Percentiles rank a stretch among this genome's conserved stretches.
These are phyloP conservation scores for Russula lepida DNA, from an alignment of 768 basidiomycete species.

Conservation along the genomic window DNA sequence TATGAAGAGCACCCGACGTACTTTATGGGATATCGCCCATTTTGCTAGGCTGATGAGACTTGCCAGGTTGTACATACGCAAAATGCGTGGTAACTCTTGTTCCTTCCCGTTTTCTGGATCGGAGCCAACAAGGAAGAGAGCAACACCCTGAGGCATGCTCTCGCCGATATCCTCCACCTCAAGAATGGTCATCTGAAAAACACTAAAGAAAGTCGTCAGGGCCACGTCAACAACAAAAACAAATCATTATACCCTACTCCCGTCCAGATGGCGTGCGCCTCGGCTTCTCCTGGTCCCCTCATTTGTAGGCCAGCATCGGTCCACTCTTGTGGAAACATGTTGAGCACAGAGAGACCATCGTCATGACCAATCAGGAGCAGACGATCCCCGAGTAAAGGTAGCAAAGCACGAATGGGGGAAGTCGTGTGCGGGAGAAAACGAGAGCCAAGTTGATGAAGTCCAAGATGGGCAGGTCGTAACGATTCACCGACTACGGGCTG, in stretches of 20 bases:
- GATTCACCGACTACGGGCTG: slow-evolving; percentile 42
- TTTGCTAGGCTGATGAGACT: slow-evolving; percentile 68
- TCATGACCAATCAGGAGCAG: slow-evolving; percentile 74
- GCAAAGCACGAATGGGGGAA: slow-evolving; percentile 62
- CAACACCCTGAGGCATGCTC: slow-evolving; percentile 59
- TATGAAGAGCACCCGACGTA: slow-evolving; percentile 24
- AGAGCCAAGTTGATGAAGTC: slow-evolving; percentile 73
- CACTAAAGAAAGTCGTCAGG: slow-evolving; percentile 33
- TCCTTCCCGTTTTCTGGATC: slow-evolving; percentile 48
- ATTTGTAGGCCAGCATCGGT: slow-evolving; percentile 31
- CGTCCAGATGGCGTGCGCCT: slow-evolving; percentile 57
- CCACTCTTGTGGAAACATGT: slow-evolving; percentile 75
- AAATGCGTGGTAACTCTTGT: slow-evolving; percentile 42
- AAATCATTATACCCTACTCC: slow-evolving; percentile 71
- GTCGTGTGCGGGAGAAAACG: slow-evolving; percentile 77
- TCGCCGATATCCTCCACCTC: slow-evolving; percentile 54
- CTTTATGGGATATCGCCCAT: slow-evolving; percentile 65
- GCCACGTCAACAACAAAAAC: neutral
- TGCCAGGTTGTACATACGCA: slow-evolving; percentile 79
- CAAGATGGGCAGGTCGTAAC: slow-evolving; percentile 54
- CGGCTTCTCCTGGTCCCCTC: slow-evolving; percentile 66
- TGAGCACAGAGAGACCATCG: slow-evolving; percentile 70
- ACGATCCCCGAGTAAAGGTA: slow-evolving; percentile 58
- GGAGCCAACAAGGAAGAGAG: slow-evolving; percentile 66
- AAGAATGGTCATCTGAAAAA: slow-evolving; percentile 69